Percentiles rank a stretch among this genome's conserved stretches.
These are phyloP conservation scores for Truncatella angustata DNA, from an alignment of 2,329 filamentous ascomycete genomes.

Conservation along the genomic window DNA sequence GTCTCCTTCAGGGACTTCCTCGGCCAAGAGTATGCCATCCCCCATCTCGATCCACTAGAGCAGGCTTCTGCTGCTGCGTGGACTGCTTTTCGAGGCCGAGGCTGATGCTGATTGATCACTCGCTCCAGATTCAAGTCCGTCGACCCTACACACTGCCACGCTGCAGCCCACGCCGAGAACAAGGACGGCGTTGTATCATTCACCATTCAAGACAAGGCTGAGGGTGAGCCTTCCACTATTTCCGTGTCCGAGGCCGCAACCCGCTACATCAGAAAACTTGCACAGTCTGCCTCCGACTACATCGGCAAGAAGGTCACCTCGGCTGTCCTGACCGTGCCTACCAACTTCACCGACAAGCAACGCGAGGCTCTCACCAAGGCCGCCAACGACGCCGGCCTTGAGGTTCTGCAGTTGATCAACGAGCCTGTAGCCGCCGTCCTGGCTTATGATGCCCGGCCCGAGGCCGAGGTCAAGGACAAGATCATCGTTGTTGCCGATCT, in stretches of 20 bases:
- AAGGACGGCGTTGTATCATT: constrained; percentile 72
- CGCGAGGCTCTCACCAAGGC: constrained; percentile 76
- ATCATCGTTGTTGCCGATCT: constrained; percentile 88
- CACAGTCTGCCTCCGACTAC: constrained; percentile 83
- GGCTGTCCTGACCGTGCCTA: constrained; percentile 92
- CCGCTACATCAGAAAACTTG: constrained; percentile 79
- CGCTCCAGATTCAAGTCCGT: constrained; percentile 80
- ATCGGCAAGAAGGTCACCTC: constrained; percentile 90
- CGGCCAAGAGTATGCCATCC: constrained; percentile 74
- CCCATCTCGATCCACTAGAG: constrained; percentile 1
- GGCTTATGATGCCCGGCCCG: constrained; percentile 85
- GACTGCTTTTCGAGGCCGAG: no score
- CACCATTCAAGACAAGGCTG: constrained; percentile 73
- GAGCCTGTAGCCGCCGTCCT: constrained; percentile 88
- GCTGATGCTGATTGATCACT: constrained; percentile 22
- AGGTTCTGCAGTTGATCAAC: constrained; percentile 88
- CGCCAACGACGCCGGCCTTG: constrained; percentile 76
- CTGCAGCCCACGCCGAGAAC: constrained; percentile 85
- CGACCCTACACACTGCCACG: constrained; percentile 92
- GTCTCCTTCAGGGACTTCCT: constrained; percentile 96
- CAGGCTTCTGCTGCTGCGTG: no score
- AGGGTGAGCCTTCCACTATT: constrained; percentile 65
- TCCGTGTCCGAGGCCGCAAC: constrained; percentile 79
- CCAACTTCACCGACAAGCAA: constrained; percentile 87
- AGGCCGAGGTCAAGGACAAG: constrained; percentile 77